Conservation (phyloP, 176 grass and related monocot genomes). For the Poa pratensis region DNA sequence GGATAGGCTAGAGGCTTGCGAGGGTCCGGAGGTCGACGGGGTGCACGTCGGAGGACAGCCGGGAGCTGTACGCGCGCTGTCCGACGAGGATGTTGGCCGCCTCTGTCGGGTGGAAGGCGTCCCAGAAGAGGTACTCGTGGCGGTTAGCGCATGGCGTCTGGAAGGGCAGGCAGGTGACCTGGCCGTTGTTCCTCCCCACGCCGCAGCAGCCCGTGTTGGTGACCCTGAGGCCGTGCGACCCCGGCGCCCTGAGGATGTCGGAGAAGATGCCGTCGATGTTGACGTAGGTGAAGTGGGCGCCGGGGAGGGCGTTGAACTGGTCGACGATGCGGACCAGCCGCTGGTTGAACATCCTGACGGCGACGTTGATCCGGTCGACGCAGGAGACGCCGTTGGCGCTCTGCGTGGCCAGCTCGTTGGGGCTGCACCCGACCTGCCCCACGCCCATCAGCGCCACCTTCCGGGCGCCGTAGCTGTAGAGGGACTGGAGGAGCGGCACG, state of each 20-base stretch:
- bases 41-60: constrained; percentile 63
- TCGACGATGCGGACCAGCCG: constrained; percentile 56
- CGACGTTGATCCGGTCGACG: constrained; percentile 64
- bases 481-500: constrained; percentile 46
- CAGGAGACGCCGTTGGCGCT: constrained; percentile 71
- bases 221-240: constrained; percentile 57
- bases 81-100: constrained; percentile 68
- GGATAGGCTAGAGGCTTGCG: constrained; percentile 32
- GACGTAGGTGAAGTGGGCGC: constrained; percentile 80
- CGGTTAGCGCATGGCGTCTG: constrained; percentile 73
- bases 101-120: constrained; percentile 94
- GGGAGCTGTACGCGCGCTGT: constrained; percentile 63
- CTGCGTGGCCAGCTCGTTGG: constrained; percentile 75
- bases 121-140: constrained; percentile 88
- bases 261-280: constrained; percentile 71
- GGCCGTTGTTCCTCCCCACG: constrained; percentile 95
- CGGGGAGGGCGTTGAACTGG: constrained; percentile 66
- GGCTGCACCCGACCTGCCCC: constrained; percentile 81
- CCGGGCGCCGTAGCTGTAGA: constrained; percentile 78
- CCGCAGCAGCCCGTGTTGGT: constrained; percentile 77
- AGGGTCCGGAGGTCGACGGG: constrained; percentile 70
- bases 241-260: constrained; percentile 56
- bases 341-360: constrained; percentile 75
- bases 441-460: constrained; percentile 88
- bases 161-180: constrained; percentile 89